phyloP scores from a whole-genome alignment of 169 alveolate species.

The Cryptosporidium sp. region DNA sequence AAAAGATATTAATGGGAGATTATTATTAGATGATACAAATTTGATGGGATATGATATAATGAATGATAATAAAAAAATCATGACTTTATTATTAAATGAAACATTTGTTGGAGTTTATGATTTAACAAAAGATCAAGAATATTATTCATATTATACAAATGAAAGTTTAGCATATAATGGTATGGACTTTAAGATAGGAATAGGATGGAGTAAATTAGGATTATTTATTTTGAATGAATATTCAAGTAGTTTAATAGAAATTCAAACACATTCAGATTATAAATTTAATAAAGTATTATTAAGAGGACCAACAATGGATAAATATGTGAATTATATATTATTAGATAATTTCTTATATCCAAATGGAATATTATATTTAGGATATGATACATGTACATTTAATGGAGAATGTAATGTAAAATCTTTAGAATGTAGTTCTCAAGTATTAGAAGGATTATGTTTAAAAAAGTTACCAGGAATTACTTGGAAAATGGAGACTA shows the following conservation, averaged over 20 bases:
- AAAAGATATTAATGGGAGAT: background rate
- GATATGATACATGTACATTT: slow-evolving; percentile 43
- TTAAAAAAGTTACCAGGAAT: background rate
- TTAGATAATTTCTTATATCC: slow-evolving; percentile 1
- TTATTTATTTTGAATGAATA: background rate
- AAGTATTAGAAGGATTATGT: slow-evolving; percentile 34
- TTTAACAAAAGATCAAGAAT: background rate
- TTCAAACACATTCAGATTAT: background rate
- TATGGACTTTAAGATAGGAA: background rate
- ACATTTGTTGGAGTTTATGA: background rate
- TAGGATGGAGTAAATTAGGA: slow-evolving; percentile 20
- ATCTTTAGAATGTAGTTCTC: slow-evolving; percentile 7
- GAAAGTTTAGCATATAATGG: background rate
- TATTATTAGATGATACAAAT: background rate
- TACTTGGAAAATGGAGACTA: slow-evolving; percentile 2
- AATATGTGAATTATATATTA: too few species aligned
- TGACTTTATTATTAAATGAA: slow-evolving; percentile 24
- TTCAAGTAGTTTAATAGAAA: slow-evolving; percentile 10
- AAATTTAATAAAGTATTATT: background rate
- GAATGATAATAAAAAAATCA: background rate
- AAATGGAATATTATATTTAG: background rate
- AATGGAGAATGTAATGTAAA: slow-evolving; percentile 13
- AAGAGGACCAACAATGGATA: background rate
- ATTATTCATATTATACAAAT: background rate
- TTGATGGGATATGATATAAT: slow-evolving; percentile 28